phyloP scores from a whole-genome alignment of 805 yeast genomes.

The Jamesozyma gamospora region DNA sequence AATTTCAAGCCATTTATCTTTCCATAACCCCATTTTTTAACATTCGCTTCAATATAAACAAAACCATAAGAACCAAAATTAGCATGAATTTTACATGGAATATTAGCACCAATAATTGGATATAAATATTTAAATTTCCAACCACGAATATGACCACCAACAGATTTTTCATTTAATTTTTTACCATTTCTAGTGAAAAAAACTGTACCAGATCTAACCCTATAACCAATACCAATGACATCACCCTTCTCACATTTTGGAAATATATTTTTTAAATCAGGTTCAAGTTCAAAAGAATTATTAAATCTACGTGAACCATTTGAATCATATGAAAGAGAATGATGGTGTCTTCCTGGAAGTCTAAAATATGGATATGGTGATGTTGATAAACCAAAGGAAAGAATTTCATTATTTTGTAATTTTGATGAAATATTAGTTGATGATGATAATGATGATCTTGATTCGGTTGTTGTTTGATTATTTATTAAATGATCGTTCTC shows the following conservation, averaged over 20 bases:
- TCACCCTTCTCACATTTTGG: slow-evolving; percentile 72
- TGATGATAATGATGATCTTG: neutral
- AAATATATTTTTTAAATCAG: slow-evolving; percentile 40
- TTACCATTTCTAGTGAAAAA: slow-evolving; percentile 94
- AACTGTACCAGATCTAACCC: slow-evolving; percentile 71
- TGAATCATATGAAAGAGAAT: slow-evolving; percentile 81
- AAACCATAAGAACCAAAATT: slow-evolving; percentile 85
- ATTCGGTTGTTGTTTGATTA: neutral
- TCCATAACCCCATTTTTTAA: slow-evolving; percentile 94
- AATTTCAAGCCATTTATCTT: slow-evolving; percentile 78
- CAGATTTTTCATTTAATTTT: slow-evolving; percentile 67
- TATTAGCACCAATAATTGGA: slow-evolving; percentile 85
- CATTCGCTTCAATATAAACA: slow-evolving; percentile 86
- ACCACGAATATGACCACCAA: slow-evolving; percentile 70
- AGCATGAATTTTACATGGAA: slow-evolving; percentile 73
- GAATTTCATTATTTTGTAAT: slow-evolving; percentile 29
- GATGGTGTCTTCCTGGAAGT: slow-evolving; percentile 83
- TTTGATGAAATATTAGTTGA: neutral
- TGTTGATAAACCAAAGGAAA: slow-evolving; percentile 74
- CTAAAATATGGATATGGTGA: slow-evolving; percentile 91
- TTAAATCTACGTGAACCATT: slow-evolving; percentile 71
- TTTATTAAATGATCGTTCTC: neutral
- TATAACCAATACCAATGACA: slow-evolving; percentile 85
- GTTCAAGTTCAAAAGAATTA: slow-evolving; percentile 52
- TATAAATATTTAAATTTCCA: slow-evolving; percentile 62